These are phyloP conservation scores for Epichloe gansuensis DNA, from an alignment of 2,329 filamentous ascomycete genomes.

Conservation along the genomic window DNA sequence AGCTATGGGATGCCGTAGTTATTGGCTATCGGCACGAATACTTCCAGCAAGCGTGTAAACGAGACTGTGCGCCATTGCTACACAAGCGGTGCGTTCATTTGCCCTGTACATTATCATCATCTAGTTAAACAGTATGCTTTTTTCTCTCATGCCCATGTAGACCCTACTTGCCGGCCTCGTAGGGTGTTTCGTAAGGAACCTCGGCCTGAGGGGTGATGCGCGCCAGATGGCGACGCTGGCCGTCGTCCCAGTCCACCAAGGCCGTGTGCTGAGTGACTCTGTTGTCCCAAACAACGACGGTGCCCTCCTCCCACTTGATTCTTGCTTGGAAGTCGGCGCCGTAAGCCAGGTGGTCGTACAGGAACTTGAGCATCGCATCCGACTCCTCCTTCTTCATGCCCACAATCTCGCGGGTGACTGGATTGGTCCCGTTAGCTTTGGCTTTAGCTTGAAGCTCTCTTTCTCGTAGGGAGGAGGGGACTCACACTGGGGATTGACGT, in stretches of 20 bases:
- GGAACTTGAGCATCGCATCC: conserved; percentile 60
- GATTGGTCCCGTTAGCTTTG: not conserved
- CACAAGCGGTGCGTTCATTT: no score
- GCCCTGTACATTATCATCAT: no score
- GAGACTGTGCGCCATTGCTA: no score
- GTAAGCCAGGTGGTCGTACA: conserved; percentile 42
- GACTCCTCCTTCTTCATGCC: conserved; percentile 81
- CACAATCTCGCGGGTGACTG: conserved; percentile 69
- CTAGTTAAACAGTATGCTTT: not conserved
- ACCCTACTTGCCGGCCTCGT: conserved; percentile 4
- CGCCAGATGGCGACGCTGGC: conserved; percentile 66
- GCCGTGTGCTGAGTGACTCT: conserved; percentile 69
- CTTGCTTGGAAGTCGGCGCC: conserved; percentile 58
- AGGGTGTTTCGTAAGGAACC: conserved; percentile 58
- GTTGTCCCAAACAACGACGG: conserved; percentile 82
- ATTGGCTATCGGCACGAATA: no score
- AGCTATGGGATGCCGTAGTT: no score
- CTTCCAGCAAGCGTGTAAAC: no score
- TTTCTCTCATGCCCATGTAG: not conserved
- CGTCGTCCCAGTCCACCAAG: conserved; percentile 69
- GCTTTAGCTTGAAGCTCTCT: not conserved
- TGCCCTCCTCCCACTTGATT: conserved; percentile 67
- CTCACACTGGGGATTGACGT: conserved; percentile 72
- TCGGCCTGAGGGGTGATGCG: conserved; percentile 78
- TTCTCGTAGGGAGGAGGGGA: conserved; percentile 1